A percentile compares a stretch with the other conserved stretches of the same genome.
phyloP scores from a whole-genome alignment of 345 rosid species.

The Lenwebbia sp. region DNA sequence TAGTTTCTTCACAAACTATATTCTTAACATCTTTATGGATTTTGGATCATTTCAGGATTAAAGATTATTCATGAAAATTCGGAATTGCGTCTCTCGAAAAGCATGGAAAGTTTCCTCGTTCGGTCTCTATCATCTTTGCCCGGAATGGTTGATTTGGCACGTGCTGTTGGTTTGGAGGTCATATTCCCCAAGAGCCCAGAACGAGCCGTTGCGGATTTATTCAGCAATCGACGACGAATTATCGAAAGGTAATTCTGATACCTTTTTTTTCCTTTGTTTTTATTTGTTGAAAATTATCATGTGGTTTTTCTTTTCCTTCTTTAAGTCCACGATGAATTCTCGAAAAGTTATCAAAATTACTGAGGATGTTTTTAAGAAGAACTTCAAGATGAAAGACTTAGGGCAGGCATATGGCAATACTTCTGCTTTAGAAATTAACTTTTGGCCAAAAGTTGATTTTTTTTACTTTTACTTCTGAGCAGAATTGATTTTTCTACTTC shows the following conservation, averaged over 20 bases:
- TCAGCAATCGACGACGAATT: conserved; percentile 20
- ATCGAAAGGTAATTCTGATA: conserved; percentile 15
- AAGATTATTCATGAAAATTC: conserved; percentile 22
- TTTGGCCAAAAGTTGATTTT: no score
- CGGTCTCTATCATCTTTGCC: conserved; percentile 45
- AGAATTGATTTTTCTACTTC: no score
- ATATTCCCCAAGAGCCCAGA: conserved; percentile 7
- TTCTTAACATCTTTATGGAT: conserved; percentile 7
- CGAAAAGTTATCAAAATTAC: no score
- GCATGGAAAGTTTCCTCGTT: conserved; percentile 20
- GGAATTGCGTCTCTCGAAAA: conserved; percentile 15
- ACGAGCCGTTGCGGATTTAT: conserved; percentile 4
- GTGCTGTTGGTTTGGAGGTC: conserved; percentile 18
- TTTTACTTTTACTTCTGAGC: no score
- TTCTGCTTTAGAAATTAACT: no score
- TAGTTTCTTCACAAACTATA: not conserved
- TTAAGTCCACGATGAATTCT: no score
- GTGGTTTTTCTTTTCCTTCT: no score
- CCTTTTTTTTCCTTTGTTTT: not conserved
- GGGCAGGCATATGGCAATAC: no score
- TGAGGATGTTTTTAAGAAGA: no score
- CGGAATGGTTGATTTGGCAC: conserved; percentile 40
- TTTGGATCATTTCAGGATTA: conserved; percentile 16
- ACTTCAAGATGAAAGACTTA: no score
- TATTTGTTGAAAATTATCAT: not conserved